Conservation (phyloP, 2,329 filamentous ascomycete species). For the Colletotrichum camelliae region DNA sequence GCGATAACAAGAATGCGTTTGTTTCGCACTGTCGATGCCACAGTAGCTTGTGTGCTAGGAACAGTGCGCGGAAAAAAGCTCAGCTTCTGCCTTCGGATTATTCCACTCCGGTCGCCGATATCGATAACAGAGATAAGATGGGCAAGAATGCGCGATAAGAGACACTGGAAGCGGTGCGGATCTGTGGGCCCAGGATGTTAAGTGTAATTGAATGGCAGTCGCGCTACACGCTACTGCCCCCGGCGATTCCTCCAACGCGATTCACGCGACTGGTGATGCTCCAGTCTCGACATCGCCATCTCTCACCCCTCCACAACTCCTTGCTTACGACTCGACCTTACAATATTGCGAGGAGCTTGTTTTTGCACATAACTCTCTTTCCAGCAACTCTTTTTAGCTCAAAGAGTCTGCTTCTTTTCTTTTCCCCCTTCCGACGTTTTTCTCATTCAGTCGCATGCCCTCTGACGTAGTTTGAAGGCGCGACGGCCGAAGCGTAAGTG, state of each 20-base stretch:
- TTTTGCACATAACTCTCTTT: background rate
- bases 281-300: background rate
- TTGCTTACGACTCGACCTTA: background rate
- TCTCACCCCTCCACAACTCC: conserved; percentile 2
- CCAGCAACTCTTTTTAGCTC: background rate
- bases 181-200: background rate
- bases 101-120: background rate
- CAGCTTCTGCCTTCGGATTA: background rate
- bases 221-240: conserved; percentile 15
- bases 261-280: conserved; percentile 10
- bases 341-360: background rate
- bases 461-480: conserved; percentile 18
- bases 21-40: background rate
- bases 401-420: background rate
- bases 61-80: background rate
- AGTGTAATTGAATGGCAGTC: conserved; percentile 13
- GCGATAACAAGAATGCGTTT: background rate
- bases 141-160: background rate
- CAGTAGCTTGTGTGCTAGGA: background rate
- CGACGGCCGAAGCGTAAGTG: conserved; percentile 12
- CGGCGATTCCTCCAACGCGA: conserved; percentile 4
- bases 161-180: background rate
- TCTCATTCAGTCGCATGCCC: conserved; percentile 1
- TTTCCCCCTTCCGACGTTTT: background rate
- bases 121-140: conserved; percentile 2